A percentile compares a stretch with the other conserved stretches of the same genome.
Evolutionary conservation across 208 protist species (phyloP).

Genomic region (Dictyostelium gargantuum): DNA sequence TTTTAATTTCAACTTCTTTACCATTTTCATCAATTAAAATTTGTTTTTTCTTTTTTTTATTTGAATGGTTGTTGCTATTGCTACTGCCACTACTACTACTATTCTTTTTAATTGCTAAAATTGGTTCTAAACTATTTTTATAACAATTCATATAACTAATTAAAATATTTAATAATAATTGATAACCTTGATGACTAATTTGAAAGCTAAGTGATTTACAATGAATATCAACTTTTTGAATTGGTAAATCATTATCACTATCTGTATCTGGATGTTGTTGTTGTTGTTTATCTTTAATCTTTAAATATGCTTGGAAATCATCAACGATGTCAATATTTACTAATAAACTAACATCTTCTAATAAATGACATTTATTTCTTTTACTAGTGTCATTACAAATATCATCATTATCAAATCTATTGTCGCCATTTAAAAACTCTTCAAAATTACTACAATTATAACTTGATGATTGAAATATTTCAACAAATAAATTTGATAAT

Average conservation of each 20-base stretch:
- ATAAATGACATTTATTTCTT: background rate
- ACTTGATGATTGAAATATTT: background rate
- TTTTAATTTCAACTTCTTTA: background rate
- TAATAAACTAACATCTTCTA: background rate
- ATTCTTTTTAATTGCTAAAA: background rate
- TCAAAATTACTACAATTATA: background rate
- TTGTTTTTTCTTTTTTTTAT: background rate
- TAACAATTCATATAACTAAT: background rate
- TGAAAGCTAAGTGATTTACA: background rate
- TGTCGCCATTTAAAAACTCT: background rate
- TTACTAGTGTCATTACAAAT: background rate
- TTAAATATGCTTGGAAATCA: background rate
- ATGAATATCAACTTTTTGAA: conserved; percentile 14
- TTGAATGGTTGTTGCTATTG: background rate
- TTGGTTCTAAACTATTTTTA: background rate
- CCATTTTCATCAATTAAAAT: background rate
- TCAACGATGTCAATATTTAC: conserved; percentile 15
- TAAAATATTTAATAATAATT: background rate
- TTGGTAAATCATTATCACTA: background rate
- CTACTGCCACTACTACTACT: background rate
- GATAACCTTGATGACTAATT: background rate
- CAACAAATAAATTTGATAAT: conserved; percentile 4
- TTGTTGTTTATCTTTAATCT: background rate
- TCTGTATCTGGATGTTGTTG: background rate
- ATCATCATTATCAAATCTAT: too few relatives aligned